Evolutionary conservation across 352 stramenopile species (phyloP).

Genomic region (Pythium brassicae): DNA sequence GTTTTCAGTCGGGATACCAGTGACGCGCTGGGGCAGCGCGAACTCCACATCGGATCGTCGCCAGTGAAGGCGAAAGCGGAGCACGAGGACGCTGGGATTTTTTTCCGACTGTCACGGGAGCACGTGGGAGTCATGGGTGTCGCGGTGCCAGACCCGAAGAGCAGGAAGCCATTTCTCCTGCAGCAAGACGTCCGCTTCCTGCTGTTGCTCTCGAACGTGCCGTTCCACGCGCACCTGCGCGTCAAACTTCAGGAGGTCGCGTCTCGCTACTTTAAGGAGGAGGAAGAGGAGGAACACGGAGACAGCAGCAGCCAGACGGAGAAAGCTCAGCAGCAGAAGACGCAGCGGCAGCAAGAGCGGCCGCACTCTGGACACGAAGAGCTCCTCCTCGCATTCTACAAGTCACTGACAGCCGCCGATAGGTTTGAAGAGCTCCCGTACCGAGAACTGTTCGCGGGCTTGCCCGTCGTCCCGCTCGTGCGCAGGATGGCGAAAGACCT

Average conservation of each 20-base stretch:
- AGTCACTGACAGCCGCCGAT: conserved; percentile 10
- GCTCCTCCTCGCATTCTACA: conserved; percentile 36
- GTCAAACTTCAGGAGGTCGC: conserved; percentile 28
- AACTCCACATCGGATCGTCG: conserved; percentile 14
- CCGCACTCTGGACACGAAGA: not conserved
- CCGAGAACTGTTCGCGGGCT: conserved; percentile 24
- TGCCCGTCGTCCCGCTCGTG: conserved; percentile 48
- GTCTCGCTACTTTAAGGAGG: conserved; percentile 24
- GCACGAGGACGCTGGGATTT: conserved; percentile 26
- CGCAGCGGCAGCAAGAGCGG: not conserved
- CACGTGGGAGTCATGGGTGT: conserved; percentile 34
- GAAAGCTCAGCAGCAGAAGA: too few relatives aligned
- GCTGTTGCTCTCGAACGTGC: conserved; percentile 39
- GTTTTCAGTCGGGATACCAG: conserved; percentile 61
- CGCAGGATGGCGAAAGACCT: conserved; percentile 51
- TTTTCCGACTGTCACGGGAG: conserved; percentile 37
- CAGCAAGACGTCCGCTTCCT: conserved; percentile 50
- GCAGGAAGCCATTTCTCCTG: conserved; percentile 27
- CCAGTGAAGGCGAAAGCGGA: not conserved
- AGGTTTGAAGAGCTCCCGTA: conserved; percentile 40
- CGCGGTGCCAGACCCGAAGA: conserved; percentile 35
- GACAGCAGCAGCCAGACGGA: not conserved
- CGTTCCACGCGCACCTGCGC: conserved; percentile 39
- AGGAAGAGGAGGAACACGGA: conserved; percentile 3
- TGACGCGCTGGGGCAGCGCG: conserved; percentile 31